phyloP scores from a whole-genome alignment of 257 asterid genomes.

The Penstemon barbatus region DNA sequence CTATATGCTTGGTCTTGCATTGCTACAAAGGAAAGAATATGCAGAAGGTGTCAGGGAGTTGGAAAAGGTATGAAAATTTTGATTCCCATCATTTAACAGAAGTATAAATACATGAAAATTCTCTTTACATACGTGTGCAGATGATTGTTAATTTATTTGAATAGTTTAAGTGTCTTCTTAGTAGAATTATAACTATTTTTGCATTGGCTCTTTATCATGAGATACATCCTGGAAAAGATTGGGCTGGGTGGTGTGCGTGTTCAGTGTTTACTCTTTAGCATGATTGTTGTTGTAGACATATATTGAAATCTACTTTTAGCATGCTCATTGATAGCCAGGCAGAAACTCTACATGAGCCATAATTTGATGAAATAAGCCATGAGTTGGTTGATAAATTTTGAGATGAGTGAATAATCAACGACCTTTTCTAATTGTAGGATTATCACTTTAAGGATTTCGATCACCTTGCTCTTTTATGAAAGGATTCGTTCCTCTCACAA shows the following conservation, averaged over 20 bases:
- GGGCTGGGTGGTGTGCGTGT: not conserved
- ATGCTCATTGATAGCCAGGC: not conserved
- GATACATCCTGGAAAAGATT: not conserved
- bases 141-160: conserved; percentile 12
- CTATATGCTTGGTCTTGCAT: conserved; percentile 72
- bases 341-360: not conserved
- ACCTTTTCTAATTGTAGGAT: too few relatives aligned
- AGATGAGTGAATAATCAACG: too few relatives aligned
- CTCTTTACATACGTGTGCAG: conserved; percentile 1
- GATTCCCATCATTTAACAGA: not conserved
- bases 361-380: not conserved
- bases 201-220: conserved; percentile 10
- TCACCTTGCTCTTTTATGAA: too few relatives aligned
- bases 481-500: too few relatives aligned
- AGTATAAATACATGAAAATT: conserved; percentile 1
- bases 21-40: conserved; percentile 51
- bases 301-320: not conserved
- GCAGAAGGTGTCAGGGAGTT: conserved; percentile 61
- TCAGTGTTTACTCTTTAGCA: not conserved
- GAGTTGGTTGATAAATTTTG: not conserved
- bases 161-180: conserved; percentile 5
- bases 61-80: conserved; percentile 46
- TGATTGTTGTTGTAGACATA: not conserved
- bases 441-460: too few relatives aligned
- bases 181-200: not conserved